Percentiles rank a stretch among this genome's conserved stretches.
These are phyloP conservation scores for Orbilia brochopaga DNA, from an alignment of 2,329 filamentous ascomycete species.

Conservation along the genomic window DNA sequence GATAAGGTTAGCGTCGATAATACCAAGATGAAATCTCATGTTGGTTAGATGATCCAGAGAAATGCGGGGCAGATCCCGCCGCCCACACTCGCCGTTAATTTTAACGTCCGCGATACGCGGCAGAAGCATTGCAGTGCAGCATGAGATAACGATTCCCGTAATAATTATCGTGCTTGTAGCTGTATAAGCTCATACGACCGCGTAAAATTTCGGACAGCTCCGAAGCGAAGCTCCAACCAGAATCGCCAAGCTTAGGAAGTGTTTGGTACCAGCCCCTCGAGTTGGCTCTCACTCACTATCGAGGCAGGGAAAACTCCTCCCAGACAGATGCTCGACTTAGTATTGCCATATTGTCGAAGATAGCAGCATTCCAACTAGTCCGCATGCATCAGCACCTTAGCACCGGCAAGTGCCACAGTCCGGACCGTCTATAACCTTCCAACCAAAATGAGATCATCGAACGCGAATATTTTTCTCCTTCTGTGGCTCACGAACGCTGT, in stretches of 20 bases:
- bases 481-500: slow-evolving; percentile 28
- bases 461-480: slow-evolving; percentile 11
- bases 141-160: slow-evolving; percentile 14
- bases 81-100: slow-evolving; percentile 5
- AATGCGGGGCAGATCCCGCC: slow-evolving; percentile 33
- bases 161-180: slow-evolving; percentile 3
- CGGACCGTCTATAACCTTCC: not conserved
- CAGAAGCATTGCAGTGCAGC: slow-evolving; percentile 24
- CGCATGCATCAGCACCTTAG: not conserved
- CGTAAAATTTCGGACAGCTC: not conserved
- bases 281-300: not conserved
- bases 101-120: slow-evolving; percentile 27
- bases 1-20: too few relatives aligned
- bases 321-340: too few relatives aligned
- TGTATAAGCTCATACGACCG: not conserved
- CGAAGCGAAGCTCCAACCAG: not conserved
- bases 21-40: too few relatives aligned
- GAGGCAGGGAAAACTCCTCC: not conserved
- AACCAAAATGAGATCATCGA: slow-evolving; percentile 1
- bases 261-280: too few relatives aligned
- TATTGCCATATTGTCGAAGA: not conserved
- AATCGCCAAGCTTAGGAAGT: not conserved
- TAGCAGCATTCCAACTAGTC: not conserved
- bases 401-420: not conserved
- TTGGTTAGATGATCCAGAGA: slow-evolving; percentile 1